Evolutionary conservation across 2,329 filamentous ascomycete species (phyloP), one percentile per base, ranked within the genome.

Genomic region (Lithohypha guttulata): DNA sequence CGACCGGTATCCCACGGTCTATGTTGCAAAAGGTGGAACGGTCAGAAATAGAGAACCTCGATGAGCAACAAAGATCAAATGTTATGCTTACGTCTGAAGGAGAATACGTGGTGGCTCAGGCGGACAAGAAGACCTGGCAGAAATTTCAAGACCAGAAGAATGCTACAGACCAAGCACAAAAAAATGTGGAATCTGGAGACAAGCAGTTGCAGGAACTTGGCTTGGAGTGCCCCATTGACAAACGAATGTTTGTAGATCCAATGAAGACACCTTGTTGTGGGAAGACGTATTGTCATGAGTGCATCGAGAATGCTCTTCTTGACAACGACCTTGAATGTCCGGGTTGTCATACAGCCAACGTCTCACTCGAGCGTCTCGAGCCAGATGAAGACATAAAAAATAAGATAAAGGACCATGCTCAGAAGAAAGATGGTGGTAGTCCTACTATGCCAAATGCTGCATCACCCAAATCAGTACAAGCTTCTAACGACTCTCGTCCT

Each of bases 271-370:
- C 91, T 51, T 98, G 91, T 75, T 98, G 91, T 72, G 77, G 83
- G 68, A 93, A 83, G 75, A 95, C 87, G 59, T 98, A 93, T 72
- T 98, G 91, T 74, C 91, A 91, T 76, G 86, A 95, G 62, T 98
- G 91, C 81, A 95, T 98, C 66, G 93, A 91, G 61, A 94, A 94
- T 75, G 84, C 87, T 65, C 79, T 98, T 64, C 89, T 95, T 66
- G 87, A 96, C 70, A 91, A 82, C 75, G 91, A 98, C 73, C 86
- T 98, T 65, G 72, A 87, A 63, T 98, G 91, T 64, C 91, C 91
- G 49, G 80, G 79, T 52, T 98, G 91, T 70, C 77, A 84, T 64
- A 82, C 81, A 47, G 86, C 94, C 59, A 84, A 84, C 56, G 84
- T 95, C 49, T 71, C 95, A 55, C 83, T 96, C 65, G 89, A 95